phyloP scores from a whole-genome alignment of 768 basidiomycete species.

The Tricholoma sp. region DNA sequence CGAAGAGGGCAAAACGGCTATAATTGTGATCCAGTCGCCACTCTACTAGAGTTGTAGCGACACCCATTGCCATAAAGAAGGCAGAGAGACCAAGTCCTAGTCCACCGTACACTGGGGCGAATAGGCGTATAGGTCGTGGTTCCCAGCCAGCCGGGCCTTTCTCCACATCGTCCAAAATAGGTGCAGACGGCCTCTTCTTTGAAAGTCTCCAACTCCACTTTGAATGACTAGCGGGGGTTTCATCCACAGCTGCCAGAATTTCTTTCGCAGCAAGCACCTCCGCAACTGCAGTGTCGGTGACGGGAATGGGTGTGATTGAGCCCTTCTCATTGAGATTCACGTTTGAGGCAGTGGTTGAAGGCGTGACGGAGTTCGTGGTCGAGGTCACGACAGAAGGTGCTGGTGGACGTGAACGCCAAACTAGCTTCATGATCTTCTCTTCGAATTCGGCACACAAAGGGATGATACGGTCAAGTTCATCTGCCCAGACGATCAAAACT shows the following conservation, averaged over 20 bases:
- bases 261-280: constrained; percentile 23
- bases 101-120: constrained; percentile 73
- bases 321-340: constrained; percentile 51
- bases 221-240: constrained; percentile 21
- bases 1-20: constrained; percentile 60
- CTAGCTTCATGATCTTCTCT: constrained; percentile 54
- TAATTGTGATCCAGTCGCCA: constrained; percentile 60
- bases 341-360: constrained; percentile 47
- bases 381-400: constrained; percentile 33
- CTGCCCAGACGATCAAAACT: constrained; percentile 81
- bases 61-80: constrained; percentile 67
- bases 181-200: constrained; percentile 26
- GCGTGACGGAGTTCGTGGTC: constrained; percentile 32
- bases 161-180: constrained; percentile 42
- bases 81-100: constrained; percentile 58
- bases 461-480: constrained; percentile 76
- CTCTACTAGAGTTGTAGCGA: constrained; percentile 56
- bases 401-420: constrained; percentile 43
- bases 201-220: constrained; percentile 47
- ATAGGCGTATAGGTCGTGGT: constrained; percentile 49
- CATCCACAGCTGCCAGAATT: constrained; percentile 7
- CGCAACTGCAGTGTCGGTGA: constrained; percentile 25
- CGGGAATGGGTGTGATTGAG: constrained; percentile 21
- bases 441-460: constrained; percentile 71
- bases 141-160: constrained; percentile 33